These are phyloP conservation scores for Penicillium sp. DNA, from an alignment of 2,329 filamentous ascomycete species.

Conservation along the genomic window DNA sequence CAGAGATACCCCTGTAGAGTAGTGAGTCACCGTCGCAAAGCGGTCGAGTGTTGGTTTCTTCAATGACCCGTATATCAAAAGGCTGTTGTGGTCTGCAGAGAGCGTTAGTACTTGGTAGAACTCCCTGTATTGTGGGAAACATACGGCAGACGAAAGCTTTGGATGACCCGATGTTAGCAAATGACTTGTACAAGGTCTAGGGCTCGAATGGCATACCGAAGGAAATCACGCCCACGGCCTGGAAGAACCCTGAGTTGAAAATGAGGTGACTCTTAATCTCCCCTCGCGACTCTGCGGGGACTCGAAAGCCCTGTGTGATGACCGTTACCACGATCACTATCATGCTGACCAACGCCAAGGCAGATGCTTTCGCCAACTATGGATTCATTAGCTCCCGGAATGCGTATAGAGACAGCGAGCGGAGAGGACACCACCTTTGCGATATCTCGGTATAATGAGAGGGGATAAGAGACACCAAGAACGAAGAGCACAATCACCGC, in stretches of 20 bases:
- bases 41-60: conserved; percentile 93
- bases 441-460: conserved; percentile 95
- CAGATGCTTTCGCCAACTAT: conserved; percentile 93
- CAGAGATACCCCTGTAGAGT: conserved; percentile 87
- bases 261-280: conserved; percentile 70
- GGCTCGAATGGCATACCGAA: conserved; percentile 66
- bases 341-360: conserved; percentile 92
- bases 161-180: conserved; percentile 36
- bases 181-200: conserved; percentile 2
- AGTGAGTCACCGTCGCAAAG: conserved; percentile 90
- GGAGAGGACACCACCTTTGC: conserved; percentile 69
- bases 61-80: conserved; percentile 95
- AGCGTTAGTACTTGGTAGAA: conserved; percentile 25
- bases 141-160: conserved; percentile 68
- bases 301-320: conserved; percentile 76
- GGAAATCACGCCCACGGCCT: conserved; percentile 96
- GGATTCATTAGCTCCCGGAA: conserved; percentile 28
- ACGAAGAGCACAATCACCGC: conserved; percentile 88
- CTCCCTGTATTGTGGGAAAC: conserved; percentile 25
- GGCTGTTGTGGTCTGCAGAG: conserved; percentile 79
- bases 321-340: conserved; percentile 84
- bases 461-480: conserved; percentile 81
- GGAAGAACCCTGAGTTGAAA: conserved; percentile 87
- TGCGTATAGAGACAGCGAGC: not conserved
- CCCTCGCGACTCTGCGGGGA: conserved; percentile 72